phyloP scores from a whole-genome alignment of 129 eudicot species.

The Flaveria bidentis region DNA sequence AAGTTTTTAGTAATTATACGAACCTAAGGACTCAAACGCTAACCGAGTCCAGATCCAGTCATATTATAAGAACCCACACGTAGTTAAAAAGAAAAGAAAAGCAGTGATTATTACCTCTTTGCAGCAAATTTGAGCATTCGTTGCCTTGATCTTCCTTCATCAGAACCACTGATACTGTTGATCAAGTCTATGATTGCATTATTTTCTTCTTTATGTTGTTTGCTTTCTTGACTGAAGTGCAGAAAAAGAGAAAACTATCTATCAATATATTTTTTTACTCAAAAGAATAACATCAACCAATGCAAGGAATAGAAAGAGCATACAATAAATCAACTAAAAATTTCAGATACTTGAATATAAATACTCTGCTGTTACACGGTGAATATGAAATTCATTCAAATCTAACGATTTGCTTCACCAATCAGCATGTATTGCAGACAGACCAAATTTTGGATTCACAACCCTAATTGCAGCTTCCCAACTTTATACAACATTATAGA shows the following conservation, averaged over 20 bases:
- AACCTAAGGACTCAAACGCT: constrained; percentile 12
- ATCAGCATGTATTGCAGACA: background rate
- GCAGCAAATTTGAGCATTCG: constrained; percentile 89
- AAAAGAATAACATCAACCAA: constrained; percentile 4
- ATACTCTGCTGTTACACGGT: background rate
- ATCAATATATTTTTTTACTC: constrained; percentile 8
- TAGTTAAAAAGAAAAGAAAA: no score
- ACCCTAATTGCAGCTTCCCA: background rate
- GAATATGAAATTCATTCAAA: background rate
- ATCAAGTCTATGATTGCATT: constrained; percentile 82
- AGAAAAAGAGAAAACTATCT: constrained; percentile 3
- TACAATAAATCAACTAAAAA: background rate
- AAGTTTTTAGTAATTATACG: constrained; percentile 3
- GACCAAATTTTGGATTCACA: background rate
- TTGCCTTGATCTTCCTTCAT: constrained; percentile 87
- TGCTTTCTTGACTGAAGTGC: constrained; percentile 59
- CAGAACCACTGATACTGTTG: constrained; percentile 65
- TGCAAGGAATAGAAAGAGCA: background rate
- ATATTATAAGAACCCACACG: background rate
- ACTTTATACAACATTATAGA: no score
- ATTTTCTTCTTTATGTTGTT: constrained; percentile 49
- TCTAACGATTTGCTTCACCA: background rate
- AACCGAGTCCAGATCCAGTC: background rate
- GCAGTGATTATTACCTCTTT: constrained; percentile 48
- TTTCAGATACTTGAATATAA: background rate